Evolutionary conservation across 108 stramenopile species (phyloP), one percentile per base, ranked within the genome.

Genomic region (Bacterosira constricta): DNA sequence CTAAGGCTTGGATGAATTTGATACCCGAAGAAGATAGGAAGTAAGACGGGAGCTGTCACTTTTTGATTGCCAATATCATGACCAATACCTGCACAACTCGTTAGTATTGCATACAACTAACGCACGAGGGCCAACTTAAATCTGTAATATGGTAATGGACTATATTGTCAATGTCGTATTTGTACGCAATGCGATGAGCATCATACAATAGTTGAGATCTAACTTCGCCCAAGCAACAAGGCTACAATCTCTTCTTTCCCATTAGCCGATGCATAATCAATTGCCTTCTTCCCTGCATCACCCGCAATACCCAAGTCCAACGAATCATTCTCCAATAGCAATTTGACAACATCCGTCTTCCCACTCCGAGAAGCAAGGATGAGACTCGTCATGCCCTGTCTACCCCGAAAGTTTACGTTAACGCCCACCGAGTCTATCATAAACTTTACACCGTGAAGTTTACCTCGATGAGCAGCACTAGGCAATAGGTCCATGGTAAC

Each of bases 321-420:
- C n/a, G 35, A 54, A 38, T 46, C 45, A 38, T 63, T 26, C 5
- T 58, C 46, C 38, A 88, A 47, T 45, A 90, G 51, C 42, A 52
- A 83, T 30, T 71, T 56, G 8, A 88, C 83, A 50, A 88, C 66
- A 4, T 77, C 69, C 5, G 61, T 39, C 35, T 77, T 82, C 0
- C 91, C 91, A 46, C 85, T 79, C 26, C 91, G 78, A 15, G 88
- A 82, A 1, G 88, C 88, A 84, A 90, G 87, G 29, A 88, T 87
- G 38, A 92, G 68, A 15, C 82, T 63, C 1, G 91, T 92, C 88
- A 92, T 86, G 23, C 85, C 86, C 54, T 92, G 91, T 41, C 91
- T 82, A 49, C 83, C 77, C 9, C 12, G 41, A 29, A 62, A 49
- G 55, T 83, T 86, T 6, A 69, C 66, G 52, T 78, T 60, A 3